phyloP scores from a whole-genome alignment of 2,329 filamentous ascomycete genomes.

The Neurospora sp. region DNA sequence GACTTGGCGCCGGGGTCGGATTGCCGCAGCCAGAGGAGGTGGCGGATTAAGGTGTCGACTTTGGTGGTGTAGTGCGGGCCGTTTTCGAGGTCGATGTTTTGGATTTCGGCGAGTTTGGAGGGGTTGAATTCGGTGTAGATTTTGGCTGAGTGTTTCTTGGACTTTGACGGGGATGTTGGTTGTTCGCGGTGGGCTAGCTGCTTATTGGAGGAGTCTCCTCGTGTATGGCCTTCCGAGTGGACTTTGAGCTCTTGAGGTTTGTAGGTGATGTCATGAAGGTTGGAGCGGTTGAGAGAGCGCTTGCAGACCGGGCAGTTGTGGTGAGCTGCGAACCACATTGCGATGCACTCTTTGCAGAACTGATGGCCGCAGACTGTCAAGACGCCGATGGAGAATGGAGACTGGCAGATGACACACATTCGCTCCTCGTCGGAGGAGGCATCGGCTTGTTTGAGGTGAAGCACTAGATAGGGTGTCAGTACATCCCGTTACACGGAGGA shows the following conservation, averaged over 20 bases:
- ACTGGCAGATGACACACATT: constrained; percentile 80
- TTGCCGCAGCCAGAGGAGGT: constrained; percentile 75
- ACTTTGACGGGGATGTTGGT: constrained; percentile 5
- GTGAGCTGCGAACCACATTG: constrained; percentile 64
- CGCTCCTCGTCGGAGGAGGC: constrained; percentile 52
- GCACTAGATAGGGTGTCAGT: constrained; percentile 27
- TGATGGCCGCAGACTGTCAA: constrained; percentile 84
- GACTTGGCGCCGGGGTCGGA: constrained; percentile 82
- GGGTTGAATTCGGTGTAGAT: constrained; percentile 70
- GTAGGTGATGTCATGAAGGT: constrained; percentile 78
- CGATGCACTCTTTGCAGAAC: constrained; percentile 83
- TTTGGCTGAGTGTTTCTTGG: constrained; percentile 33
- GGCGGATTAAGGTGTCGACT: constrained; percentile 71
- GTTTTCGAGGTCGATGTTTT: constrained; percentile 59
- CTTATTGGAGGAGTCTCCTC: neutral
- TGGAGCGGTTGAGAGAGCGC: constrained; percentile 47
- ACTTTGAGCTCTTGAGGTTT: constrained; percentile 66
- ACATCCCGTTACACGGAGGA: constrained; percentile 3
- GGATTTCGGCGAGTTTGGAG: constrained; percentile 66
- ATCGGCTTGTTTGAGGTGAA: constrained; percentile 46
- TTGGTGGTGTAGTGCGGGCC: constrained; percentile 77
- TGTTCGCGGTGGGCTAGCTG: constrained; percentile 16
- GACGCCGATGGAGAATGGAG: constrained; percentile 64
- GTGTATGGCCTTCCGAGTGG: constrained; percentile 28
- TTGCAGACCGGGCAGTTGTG: constrained; percentile 82